A percentile compares a stretch with the other conserved stretches of the same genome.
Evolutionary conservation across 2,329 filamentous ascomycete genomes (phyloP).

Genomic region (Colletotrichum gigasporum): DNA sequence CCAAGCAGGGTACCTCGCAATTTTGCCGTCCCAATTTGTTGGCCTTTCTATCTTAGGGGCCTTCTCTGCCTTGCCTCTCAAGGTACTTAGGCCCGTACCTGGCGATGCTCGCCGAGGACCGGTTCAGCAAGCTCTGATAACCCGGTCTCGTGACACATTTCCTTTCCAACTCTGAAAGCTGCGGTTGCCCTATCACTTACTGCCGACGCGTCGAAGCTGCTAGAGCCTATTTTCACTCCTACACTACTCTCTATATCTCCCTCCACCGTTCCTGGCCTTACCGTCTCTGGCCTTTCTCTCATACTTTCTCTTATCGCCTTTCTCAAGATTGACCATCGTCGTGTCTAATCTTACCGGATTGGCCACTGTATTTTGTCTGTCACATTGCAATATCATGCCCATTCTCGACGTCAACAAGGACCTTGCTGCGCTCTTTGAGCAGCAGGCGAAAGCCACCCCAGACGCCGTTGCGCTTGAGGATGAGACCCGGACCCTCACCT

Average conservation of each 20-base stretch:
- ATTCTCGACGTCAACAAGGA: conserved; percentile 78
- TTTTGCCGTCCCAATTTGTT: conserved; percentile 3
- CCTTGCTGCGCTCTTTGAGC: conserved; percentile 74
- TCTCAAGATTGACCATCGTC: background rate
- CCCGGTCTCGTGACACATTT: conserved; percentile 31
- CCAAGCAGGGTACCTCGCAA: conserved; percentile 18
- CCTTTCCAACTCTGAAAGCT: conserved; percentile 18
- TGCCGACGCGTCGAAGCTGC: background rate
- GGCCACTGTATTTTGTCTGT: background rate
- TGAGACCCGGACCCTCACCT: conserved; percentile 72
- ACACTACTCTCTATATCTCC: background rate
- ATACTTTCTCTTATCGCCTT: background rate
- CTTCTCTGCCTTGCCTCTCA: conserved; percentile 10
- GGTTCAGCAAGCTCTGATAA: conserved; percentile 27
- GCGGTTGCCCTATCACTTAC: conserved; percentile 4
- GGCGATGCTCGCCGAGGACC: no score
- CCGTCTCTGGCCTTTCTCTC: background rate
- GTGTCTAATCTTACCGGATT: background rate
- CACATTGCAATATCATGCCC: conserved; percentile 58
- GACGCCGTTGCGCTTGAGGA: conserved; percentile 78
- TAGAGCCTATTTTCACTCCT: background rate
- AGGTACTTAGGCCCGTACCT: background rate
- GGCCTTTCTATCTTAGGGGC: conserved; percentile 2
- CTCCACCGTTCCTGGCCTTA: background rate
- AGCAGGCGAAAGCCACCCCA: conserved; percentile 75